These are phyloP conservation scores for Alloteropsis semialata DNA, from an alignment of 176 grass and related monocot species.

Conservation along the genomic window DNA sequence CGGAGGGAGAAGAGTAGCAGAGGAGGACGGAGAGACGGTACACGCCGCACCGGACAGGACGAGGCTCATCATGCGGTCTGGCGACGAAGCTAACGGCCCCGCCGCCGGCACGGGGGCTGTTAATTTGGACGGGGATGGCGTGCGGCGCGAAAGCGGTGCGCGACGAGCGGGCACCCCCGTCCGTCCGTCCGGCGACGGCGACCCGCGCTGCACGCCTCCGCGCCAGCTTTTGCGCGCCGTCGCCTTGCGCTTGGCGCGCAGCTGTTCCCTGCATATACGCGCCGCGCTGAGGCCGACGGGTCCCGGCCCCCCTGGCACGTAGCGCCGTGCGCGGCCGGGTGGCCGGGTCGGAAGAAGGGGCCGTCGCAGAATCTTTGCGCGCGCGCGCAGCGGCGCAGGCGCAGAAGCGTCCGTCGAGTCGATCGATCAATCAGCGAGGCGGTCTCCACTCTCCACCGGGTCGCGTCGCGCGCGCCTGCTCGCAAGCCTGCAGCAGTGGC, in stretches of 20 bases:
- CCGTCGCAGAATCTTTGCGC: not conserved
- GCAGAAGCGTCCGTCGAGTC: not conserved
- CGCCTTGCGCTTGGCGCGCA: slow-evolving; percentile 50
- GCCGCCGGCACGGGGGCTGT: not conserved
- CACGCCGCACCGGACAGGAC: not conserved
- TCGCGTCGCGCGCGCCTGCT: not conserved
- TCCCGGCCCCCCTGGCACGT: not conserved
- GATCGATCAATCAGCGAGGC: not conserved
- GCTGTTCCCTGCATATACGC: slow-evolving; percentile 35
- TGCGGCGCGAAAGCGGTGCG: not conserved
- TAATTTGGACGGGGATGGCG: slow-evolving; percentile 20
- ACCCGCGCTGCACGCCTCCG: not conserved
- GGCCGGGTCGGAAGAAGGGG: not conserved
- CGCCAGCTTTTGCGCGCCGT: slow-evolving; percentile 45
- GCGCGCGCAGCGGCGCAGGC: no score
- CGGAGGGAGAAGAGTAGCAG: not conserved
- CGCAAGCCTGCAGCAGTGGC: not conserved
- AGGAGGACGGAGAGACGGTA: not conserved
- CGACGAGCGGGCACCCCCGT: no score
- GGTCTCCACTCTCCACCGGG: not conserved
- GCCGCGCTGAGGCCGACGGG: not conserved
- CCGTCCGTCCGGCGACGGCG: not conserved
- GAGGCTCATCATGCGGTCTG: not conserved
- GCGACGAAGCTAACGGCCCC: not conserved
- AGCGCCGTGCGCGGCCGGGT: not conserved